Conservation (phyloP, 768 basidiomycete species). For the Mycena sanguinolenta region DNA sequence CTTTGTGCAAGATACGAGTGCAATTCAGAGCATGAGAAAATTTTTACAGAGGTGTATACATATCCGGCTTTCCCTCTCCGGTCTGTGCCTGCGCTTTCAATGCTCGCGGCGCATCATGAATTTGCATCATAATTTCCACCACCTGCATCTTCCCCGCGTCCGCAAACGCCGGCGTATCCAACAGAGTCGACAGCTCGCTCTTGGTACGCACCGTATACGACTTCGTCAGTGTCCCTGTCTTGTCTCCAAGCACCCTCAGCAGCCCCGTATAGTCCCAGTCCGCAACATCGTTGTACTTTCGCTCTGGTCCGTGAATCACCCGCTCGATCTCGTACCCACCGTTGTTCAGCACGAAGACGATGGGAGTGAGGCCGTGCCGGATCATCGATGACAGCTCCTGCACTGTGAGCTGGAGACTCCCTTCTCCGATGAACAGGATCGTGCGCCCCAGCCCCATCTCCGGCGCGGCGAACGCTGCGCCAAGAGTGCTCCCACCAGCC, state of each 20-base stretch:
- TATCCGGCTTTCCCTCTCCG: conserved; percentile 36
- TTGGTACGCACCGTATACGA: conserved; percentile 80
- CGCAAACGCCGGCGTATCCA: conserved; percentile 74
- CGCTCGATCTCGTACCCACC: conserved; percentile 91
- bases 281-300: conserved; percentile 88
- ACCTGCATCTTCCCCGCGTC: conserved; percentile 77
- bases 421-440: conserved; percentile 89
- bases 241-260: conserved; percentile 68
- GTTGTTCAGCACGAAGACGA: conserved; percentile 88
- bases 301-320: conserved; percentile 39
- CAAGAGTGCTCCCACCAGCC: conserved; percentile 72
- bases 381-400: conserved; percentile 92
- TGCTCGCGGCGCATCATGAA: conserved; percentile 76
- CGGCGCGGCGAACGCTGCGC: conserved; percentile 83
- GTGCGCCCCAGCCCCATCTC: conserved; percentile 74
- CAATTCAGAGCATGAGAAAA: background rate
- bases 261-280: conserved; percentile 83
- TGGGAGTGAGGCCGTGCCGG: conserved; percentile 76
- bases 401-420: conserved; percentile 82
- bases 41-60: background rate
- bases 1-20: no score
- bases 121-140: conserved; percentile 86
- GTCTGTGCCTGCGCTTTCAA: conserved; percentile 69
- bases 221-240: conserved; percentile 59
- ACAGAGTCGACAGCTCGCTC: conserved; percentile 72